Conservation (phyloP, 768 basidiomycete species). For the Collybiopsis luxurians region DNA sequence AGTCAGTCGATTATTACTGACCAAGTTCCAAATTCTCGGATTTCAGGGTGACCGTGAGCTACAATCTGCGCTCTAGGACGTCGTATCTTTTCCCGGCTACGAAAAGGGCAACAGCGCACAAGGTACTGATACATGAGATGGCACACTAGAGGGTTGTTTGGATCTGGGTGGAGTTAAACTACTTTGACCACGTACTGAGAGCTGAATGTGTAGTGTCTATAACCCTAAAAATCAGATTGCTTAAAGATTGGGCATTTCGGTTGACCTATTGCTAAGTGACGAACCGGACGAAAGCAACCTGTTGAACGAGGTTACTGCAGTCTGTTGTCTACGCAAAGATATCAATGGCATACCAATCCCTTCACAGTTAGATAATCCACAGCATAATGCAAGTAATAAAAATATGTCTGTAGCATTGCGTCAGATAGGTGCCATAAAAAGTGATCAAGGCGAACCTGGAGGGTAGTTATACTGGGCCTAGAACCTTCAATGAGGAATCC, state of each 20-base stretch:
- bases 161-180: too few relatives aligned
- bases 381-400: slow-evolving; percentile 36
- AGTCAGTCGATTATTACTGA: too few relatives aligned
- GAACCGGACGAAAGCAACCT: slow-evolving; percentile 36
- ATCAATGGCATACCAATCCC: slow-evolving; percentile 29
- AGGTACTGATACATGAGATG: too few relatives aligned
- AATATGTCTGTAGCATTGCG: slow-evolving; percentile 15
- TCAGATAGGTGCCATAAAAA: neutral
- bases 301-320: too few relatives aligned
- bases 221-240: too few relatives aligned
- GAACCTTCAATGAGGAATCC: neutral
- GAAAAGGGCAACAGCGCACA: neutral
- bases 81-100: too few relatives aligned
- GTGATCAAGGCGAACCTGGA: slow-evolving; percentile 29
- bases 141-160: too few relatives aligned
- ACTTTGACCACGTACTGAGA: slow-evolving; percentile 15
- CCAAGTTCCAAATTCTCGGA: slow-evolving; percentile 36
- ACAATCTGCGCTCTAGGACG: slow-evolving; percentile 27
- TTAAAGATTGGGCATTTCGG: too few relatives aligned
- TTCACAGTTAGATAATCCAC: slow-evolving; percentile 20
- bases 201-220: slow-evolving; percentile 39
- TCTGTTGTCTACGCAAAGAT: too few relatives aligned
- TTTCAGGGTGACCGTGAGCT: slow-evolving; percentile 29
- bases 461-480: slow-evolving; percentile 41
- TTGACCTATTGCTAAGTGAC: too few relatives aligned